These are phyloP conservation scores for Citrus trifoliata DNA, from an alignment of 345 rosid genomes.

Conservation along the genomic window DNA sequence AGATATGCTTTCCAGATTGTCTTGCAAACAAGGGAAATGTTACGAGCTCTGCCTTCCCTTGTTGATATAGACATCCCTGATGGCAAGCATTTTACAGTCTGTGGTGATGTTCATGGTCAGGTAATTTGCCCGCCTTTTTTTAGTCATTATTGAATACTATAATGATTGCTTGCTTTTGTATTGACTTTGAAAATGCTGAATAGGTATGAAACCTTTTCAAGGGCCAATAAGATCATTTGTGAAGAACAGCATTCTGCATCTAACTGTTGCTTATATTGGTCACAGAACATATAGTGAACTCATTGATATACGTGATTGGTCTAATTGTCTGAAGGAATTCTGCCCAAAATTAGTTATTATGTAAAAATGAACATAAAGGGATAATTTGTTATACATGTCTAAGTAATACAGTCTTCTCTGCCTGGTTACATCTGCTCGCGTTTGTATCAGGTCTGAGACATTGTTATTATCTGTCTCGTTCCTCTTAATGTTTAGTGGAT, in stretches of 20 bases:
- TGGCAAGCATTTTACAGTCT: slow-evolving; percentile 77
- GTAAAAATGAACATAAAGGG: background rate
- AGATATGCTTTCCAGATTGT: slow-evolving; percentile 95
- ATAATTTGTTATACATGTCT: background rate
- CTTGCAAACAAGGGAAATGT: slow-evolving; percentile 77
- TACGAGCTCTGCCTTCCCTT: slow-evolving; percentile 72
- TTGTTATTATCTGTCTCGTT: background rate
- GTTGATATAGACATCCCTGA: slow-evolving; percentile 75
- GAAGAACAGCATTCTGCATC: background rate
- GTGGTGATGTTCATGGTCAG: slow-evolving; percentile 99
- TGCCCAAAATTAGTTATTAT: background rate
- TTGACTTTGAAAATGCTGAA: background rate
- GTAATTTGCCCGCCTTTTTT: slow-evolving; percentile 33
- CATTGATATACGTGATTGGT: background rate
- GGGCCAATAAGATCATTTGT: background rate
- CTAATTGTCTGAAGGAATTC: background rate
- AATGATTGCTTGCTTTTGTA: background rate
- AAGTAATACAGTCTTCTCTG: background rate
- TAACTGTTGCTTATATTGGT: background rate
- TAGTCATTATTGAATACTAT: background rate
- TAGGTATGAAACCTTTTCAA: background rate
- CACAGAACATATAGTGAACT: background rate
- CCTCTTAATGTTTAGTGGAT: background rate
- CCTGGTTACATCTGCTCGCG: background rate
- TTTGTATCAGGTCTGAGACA: background rate